These are phyloP conservation scores for Colletotrichum chrysophilum DNA, from an alignment of 2,329 filamentous ascomycete species.

Conservation along the genomic window DNA sequence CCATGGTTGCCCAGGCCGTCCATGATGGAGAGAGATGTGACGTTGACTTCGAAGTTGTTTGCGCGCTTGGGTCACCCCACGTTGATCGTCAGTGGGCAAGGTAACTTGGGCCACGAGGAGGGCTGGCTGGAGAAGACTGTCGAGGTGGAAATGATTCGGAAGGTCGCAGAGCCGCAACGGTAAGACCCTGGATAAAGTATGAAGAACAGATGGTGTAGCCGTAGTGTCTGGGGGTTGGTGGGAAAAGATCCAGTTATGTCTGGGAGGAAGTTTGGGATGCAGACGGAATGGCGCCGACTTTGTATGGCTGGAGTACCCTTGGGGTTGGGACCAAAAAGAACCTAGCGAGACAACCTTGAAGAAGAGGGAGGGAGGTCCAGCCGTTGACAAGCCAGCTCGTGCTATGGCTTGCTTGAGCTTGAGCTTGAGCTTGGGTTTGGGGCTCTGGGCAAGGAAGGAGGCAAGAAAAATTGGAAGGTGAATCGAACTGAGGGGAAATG, in stretches of 20 bases:
- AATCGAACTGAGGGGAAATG: neutral
- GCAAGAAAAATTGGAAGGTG: neutral
- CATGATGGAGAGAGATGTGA: slow-evolving; percentile 17
- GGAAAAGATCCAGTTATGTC: neutral
- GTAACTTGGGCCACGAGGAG: neutral
- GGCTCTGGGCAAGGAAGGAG: neutral
- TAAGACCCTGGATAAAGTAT: neutral
- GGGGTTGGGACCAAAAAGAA: neutral
- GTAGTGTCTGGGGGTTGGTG: neutral
- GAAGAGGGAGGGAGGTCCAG: neutral
- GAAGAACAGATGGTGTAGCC: neutral
- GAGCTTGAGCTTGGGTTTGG: neutral
- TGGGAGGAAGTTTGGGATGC: neutral
- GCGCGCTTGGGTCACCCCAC: neutral
- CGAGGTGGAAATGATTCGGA: neutral
- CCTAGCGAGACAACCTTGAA: neutral
- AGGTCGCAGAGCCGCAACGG: slow-evolving; percentile 9
- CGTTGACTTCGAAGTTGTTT: neutral
- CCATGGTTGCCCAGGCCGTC: slow-evolving; percentile 23
- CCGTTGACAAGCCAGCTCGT: neutral
- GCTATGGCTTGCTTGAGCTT: neutral
- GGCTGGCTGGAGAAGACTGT: neutral
- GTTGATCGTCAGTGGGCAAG: neutral
- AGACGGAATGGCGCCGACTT: neutral
- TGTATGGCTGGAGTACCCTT: neutral